phyloP scores from a whole-genome alignment of 495 filamentous ascomycete genomes.

The Xylaria curta region DNA sequence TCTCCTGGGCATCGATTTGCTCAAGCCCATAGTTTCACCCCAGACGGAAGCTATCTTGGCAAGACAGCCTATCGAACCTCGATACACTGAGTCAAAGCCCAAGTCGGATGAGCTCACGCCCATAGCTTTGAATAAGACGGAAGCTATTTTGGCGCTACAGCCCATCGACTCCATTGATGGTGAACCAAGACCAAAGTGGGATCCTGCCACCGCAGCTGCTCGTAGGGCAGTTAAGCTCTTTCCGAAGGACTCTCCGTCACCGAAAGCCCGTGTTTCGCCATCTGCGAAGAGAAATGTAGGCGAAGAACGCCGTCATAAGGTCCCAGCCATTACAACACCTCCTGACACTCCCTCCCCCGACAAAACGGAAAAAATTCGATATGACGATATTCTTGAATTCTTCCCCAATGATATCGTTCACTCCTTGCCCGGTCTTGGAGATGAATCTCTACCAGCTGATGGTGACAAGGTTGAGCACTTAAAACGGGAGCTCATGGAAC shows the following conservation, averaged over 20 bases:
- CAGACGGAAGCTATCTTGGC: conserved; percentile 9
- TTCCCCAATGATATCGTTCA: conserved; percentile 35
- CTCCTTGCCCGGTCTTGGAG: conserved; percentile 35
- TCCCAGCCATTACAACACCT: not conserved
- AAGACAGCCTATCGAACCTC: not conserved
- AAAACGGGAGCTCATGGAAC: conserved; percentile 33
- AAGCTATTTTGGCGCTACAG: conserved; percentile 5
- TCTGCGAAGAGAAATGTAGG: not conserved
- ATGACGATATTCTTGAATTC: conserved; percentile 31
- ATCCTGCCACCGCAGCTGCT: not conserved
- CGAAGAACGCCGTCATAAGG: conserved; percentile 7
- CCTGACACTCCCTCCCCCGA: not conserved
- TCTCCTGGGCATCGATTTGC: not conserved
- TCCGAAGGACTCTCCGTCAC: not conserved
- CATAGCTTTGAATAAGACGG: conserved; percentile 23
- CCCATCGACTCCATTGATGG: not conserved
- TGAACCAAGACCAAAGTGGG: not conserved
- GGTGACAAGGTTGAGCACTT: conserved; percentile 31
- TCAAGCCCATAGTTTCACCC: not conserved
- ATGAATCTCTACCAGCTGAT: conserved; percentile 25
- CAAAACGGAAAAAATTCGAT: conserved; percentile 8
- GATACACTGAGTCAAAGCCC: not conserved
- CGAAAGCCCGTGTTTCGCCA: not conserved
- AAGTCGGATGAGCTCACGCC: not conserved
- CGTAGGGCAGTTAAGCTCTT: conserved; percentile 19